phyloP scores from a whole-genome alignment of 1,139 yeast genomes.

The Magnusiomyces tetraspermus region DNA sequence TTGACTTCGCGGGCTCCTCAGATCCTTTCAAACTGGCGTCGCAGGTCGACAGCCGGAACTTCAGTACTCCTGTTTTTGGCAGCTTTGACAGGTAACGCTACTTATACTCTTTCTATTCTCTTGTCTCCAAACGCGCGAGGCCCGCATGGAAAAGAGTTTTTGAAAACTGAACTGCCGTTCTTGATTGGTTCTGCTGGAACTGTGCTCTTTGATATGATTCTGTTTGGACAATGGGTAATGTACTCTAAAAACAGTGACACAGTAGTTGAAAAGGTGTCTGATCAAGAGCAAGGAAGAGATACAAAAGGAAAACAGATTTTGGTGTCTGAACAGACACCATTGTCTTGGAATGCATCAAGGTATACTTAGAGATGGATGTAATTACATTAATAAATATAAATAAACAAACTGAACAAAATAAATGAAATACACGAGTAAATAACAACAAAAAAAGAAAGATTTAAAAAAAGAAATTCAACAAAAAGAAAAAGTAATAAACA shows the following conservation, averaged over 20 bases:
- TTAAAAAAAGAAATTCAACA: not conserved
- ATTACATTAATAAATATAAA: too few species aligned
- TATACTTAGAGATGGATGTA: too few species aligned
- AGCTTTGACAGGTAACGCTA: slow-evolving; percentile 68
- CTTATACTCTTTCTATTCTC: slow-evolving; percentile 67
- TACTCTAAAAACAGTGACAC: slow-evolving; percentile 25
- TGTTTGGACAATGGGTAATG: slow-evolving; percentile 52
- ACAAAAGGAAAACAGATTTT: too few species aligned
- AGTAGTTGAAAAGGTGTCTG: not conserved
- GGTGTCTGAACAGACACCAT: too few species aligned
- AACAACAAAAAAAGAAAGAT: not conserved
- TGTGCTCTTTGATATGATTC: slow-evolving; percentile 61
- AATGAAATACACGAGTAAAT: too few species aligned
- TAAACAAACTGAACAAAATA: too few species aligned
- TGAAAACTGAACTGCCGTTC: slow-evolving; percentile 68
- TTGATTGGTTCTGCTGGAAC: slow-evolving; percentile 84
- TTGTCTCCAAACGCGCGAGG: slow-evolving; percentile 35
- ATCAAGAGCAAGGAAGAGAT: too few species aligned
- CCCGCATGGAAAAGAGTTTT: slow-evolving; percentile 40
- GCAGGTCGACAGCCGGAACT: slow-evolving; percentile 78
- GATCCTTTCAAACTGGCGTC: slow-evolving; percentile 56
- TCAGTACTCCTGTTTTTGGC: slow-evolving; percentile 71
- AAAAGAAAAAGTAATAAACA: not conserved
- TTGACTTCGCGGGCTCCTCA: slow-evolving; percentile 81
- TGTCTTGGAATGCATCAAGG: too few species aligned